Evolutionary conservation across 371 early-diverging fungal genomes (phyloP), one percentile per base, ranked within the genome.

Genomic region (Zychaea mexicana): DNA sequence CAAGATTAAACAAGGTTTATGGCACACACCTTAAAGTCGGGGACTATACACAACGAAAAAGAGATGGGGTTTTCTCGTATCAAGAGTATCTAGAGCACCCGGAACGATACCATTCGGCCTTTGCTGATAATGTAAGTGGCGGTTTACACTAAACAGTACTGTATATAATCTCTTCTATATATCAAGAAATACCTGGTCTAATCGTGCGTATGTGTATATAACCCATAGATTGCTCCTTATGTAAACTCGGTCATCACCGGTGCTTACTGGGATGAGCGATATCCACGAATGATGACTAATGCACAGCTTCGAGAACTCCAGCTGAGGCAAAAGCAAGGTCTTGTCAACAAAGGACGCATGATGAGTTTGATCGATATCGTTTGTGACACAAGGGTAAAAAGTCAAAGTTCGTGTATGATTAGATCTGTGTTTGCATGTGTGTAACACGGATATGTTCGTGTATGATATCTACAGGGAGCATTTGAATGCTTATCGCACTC

Each of bases 361-460:
- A 84, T 97, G 66, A 83, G 90, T 28, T 72, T 98, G 47, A 93
- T 95, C 9, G 98, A 98, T 70, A 93, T 98, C 38, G 93, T 94
- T 33, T 97, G 98, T 68, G 98, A 98, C 65, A 90, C 98, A 47
- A 85, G 86, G 67, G 96, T 92, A 81, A 26, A 26, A 15, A 27
- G 31, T 54, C n/a, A n/a, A n/a, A n/a, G n/a, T n/a, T n/a, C n/a
- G n/a, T n/a, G n/a, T n/a, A n/a, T n/a, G n/a, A n/a, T n/a, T n/a
- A n/a, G n/a, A n/a, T n/a, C n/a, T n/a, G n/a, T n/a, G n/a, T n/a
- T n/a, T n/a, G n/a, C n/a, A n/a, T 33, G 12, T 12, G 12, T 42
- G 42, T 42, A 42, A 42, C 42, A 5, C 42, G n/a, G 13, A 42
- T 42, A 36, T 36, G 36, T 36, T 1, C 36, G 10, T 36, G 36